These are phyloP conservation scores for Penicillium herquei DNA, from an alignment of 495 filamentous ascomycete genomes.

Conservation along the genomic window DNA sequence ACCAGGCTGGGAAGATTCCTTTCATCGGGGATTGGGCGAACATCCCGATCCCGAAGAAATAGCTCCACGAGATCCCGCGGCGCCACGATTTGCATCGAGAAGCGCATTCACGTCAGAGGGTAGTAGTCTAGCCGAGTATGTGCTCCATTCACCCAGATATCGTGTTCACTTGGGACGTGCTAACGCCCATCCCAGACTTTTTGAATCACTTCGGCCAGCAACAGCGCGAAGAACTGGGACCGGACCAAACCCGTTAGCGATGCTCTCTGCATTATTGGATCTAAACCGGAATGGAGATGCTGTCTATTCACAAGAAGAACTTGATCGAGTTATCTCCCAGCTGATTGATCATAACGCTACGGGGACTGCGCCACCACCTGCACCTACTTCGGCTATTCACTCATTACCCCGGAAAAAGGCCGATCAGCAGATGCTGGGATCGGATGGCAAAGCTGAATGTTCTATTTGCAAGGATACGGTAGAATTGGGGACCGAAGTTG, in stretches of 20 bases:
- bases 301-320: constrained; percentile 87
- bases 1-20: constrained; percentile 12
- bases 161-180: background rate
- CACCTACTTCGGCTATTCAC: constrained; percentile 69
- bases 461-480: constrained; percentile 93
- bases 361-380: constrained; percentile 80
- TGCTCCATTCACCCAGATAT: constrained; percentile 4
- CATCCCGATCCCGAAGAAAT: constrained; percentile 21
- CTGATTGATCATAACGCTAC: constrained; percentile 79
- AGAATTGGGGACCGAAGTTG: constrained; percentile 69
- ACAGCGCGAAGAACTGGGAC: constrained; percentile 16
- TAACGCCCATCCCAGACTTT: constrained; percentile 26
- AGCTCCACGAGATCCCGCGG: constrained; percentile 33
- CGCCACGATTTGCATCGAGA: constrained; percentile 25
- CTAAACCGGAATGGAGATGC: constrained; percentile 71
- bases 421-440: constrained; percentile 61
- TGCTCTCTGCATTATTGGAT: constrained; percentile 53
- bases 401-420: constrained; percentile 68
- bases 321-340: constrained; percentile 84
- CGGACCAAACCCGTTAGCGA: constrained; percentile 30
- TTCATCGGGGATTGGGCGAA: constrained; percentile 4
- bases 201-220: constrained; percentile 27
- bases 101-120: constrained; percentile 13
- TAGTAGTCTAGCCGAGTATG: constrained; percentile 38
- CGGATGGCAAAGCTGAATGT: constrained; percentile 71